Base-by-base conservation (phyloP, 2,329 filamentous ascomycete genomes). In the Aspergillus brasiliensis region DNA sequence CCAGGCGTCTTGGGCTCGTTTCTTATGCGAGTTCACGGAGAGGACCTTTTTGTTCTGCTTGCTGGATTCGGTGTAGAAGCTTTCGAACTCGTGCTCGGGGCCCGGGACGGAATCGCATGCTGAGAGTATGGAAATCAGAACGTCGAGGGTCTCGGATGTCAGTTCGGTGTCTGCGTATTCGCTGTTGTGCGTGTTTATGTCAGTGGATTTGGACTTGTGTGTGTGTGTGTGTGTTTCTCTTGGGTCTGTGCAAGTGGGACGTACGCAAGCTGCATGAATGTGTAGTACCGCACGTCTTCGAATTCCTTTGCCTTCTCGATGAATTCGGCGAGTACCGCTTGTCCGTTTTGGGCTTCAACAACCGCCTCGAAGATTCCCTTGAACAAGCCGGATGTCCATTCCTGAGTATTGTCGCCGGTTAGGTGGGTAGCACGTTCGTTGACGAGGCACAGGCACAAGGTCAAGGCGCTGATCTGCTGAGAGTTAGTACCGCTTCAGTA, bases 1-100 rank as follows among this genome's bases (percentile, higher is more conserved):
- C 94, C 94, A 98, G 3, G 92, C 91, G 60, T 92, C 89, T 73
- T 97, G 92, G 0, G 90, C 91, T 67, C 88, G 86, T 70, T 86
- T 90, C 77, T 91, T 94, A 78, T 93, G 91, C 60, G 89, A 84
- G 13, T 83, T 82, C 6, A 89, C 77, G 2, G 88, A 91, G 49
- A 82, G 81, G 11, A 93, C 78, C 65, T 91, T 88, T 58, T 87
- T 87, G 69, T 86, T 88, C 74, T 89, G 89, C 67, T 84, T 82
- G 8, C 89, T 88, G 54, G 83, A 77, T 58, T 75, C 68, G 25
- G 69, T 70, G 60, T 76, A 74, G 66, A 77, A 76, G 38, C 65
- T 71, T 58, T 75, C 64, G 58, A 78, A 77, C 54, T 72, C 62
- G 62, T 78, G 69, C 23, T 74, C 66, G n/a, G 70, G 56, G 13